phyloP scores from a whole-genome alignment of 148 eudicot species.

The Vaccinium darrowii region DNA sequence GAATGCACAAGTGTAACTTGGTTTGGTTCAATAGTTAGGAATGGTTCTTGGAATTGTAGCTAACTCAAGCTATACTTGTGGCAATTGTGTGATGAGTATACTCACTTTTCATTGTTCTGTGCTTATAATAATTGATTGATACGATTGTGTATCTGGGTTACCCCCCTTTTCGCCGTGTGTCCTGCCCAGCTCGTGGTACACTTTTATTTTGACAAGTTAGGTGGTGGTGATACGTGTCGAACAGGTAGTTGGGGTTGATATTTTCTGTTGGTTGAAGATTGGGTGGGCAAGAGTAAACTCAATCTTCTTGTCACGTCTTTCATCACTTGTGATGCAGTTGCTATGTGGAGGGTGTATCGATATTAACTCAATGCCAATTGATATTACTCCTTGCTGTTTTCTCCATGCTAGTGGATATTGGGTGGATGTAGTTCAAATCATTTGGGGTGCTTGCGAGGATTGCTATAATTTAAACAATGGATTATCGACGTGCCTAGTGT shows the following conservation, averaged over 20 bases:
- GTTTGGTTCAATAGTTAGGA: not conserved
- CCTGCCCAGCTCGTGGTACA: not conserved
- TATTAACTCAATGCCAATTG: not conserved
- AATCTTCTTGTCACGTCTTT: too few relatives aligned
- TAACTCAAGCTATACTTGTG: not conserved
- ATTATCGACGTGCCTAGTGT: not conserved
- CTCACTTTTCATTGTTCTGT: not conserved
- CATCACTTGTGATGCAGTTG: too few relatives aligned
- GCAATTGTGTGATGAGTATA: not conserved
- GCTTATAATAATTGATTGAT: not conserved
- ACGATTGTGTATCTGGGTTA: not conserved
- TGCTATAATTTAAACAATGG: not conserved
- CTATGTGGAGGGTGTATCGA: too few relatives aligned
- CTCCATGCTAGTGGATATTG: not conserved
- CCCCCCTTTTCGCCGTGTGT: not conserved
- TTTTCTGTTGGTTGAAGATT: not conserved
- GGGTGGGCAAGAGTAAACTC: too few relatives aligned
- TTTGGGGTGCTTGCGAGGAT: not conserved
- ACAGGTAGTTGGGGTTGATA: not conserved
- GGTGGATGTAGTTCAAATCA: not conserved
- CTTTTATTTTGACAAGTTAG: not conserved
- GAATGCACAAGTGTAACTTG: not conserved
- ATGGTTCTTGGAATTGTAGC: not conserved
- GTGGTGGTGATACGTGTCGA: not conserved
- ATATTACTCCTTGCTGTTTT: not conserved